Percentiles rank a stretch among this genome's conserved stretches.
Conservation (phyloP, 2,329 filamentous ascomycete species). For the Alternaria infectoria region DNA sequence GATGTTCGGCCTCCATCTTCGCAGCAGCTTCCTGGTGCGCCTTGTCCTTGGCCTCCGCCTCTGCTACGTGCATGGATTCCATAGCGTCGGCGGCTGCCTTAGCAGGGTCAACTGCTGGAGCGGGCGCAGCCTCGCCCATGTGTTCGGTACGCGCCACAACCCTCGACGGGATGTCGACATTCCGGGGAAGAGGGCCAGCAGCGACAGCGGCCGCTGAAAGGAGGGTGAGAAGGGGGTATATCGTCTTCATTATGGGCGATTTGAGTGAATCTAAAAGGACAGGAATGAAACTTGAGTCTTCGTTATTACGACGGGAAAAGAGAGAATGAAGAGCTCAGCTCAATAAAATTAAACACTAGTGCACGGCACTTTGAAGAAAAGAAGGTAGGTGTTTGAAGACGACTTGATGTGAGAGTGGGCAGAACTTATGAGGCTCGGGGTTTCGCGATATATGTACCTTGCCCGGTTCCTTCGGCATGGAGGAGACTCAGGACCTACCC, state of each 20-base stretch:
- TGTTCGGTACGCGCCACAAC: slow-evolving; percentile 20
- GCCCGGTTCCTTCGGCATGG: slow-evolving; percentile 4
- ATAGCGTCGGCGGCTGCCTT: slow-evolving; percentile 14
- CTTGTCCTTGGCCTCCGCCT: slow-evolving; percentile 25
- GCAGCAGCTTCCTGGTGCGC: slow-evolving; percentile 23
- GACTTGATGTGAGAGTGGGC: slow-evolving; percentile 6
- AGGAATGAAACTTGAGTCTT: not conserved
- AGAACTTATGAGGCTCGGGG: slow-evolving; percentile 1
- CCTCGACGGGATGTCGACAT: slow-evolving; percentile 10
- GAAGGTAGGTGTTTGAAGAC: slow-evolving; percentile 17
- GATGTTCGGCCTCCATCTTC: slow-evolving; percentile 21
- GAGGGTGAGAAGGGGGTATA: slow-evolving; percentile 31
- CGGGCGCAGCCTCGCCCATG: slow-evolving; percentile 9
- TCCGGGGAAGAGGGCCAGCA: slow-evolving; percentile 26
- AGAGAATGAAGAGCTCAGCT: slow-evolving; percentile 33
- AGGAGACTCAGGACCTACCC: slow-evolving; percentile 3
- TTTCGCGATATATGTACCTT: slow-evolving; percentile 18
- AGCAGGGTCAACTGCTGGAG: slow-evolving; percentile 11
- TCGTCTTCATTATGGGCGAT: slow-evolving; percentile 30
- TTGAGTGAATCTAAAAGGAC: not conserved
- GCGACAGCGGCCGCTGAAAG: slow-evolving; percentile 25
- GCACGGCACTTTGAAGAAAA: slow-evolving; percentile 29
- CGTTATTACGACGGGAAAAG: slow-evolving; percentile 8
- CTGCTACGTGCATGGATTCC: slow-evolving; percentile 22
- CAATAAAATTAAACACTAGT: slow-evolving; percentile 28